Conservation (phyloP, 163 green algal genomes). For the Volvox carteri region DNA sequence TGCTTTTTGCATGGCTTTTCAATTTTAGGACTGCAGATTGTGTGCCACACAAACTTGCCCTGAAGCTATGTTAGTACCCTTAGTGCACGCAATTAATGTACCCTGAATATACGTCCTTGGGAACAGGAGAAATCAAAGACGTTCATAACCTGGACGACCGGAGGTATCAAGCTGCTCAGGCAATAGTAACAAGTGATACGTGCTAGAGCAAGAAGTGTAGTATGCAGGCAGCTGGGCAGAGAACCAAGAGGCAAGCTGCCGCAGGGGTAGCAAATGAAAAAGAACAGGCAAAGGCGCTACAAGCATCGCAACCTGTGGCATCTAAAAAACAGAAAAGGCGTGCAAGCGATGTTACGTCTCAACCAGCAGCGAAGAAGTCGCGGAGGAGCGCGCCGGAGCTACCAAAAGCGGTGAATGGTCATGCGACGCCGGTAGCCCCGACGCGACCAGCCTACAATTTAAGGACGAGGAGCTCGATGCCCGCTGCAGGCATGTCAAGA, state of each 20-base stretch:
- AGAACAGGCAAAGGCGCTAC: not conserved
- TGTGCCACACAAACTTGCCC: too few relatives aligned
- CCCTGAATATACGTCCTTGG: too few relatives aligned
- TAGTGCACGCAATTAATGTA: too few relatives aligned
- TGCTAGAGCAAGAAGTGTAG: too few relatives aligned
- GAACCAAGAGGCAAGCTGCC: constrained; percentile 1
- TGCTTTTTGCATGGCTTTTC: too few relatives aligned
- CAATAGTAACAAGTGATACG: too few relatives aligned
- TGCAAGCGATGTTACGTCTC: not conserved
- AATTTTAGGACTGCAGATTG: not conserved
- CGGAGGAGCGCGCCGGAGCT: constrained; percentile 32
- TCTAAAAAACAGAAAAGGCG: constrained; percentile 29
- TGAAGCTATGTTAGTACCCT: too few relatives aligned
- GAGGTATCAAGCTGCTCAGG: too few relatives aligned
- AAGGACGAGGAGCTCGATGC: constrained; percentile 33
- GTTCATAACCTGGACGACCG: too few relatives aligned
- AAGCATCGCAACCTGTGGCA: not conserved
- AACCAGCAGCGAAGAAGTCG: constrained; percentile 27
- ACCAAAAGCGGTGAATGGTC: not conserved
- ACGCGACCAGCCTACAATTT: constrained; percentile 28
- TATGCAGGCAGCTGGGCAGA: constrained; percentile 16
- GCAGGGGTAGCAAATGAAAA: not conserved
- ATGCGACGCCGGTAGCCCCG: constrained; percentile 21
- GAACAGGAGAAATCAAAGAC: too few relatives aligned
- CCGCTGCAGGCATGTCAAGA: constrained; percentile 12